A percentile compares a stretch with the other conserved stretches of the same genome.
These are phyloP conservation scores for Paspalum vaginatum DNA, from an alignment of 176 grass and related monocot species.

Conservation along the genomic window DNA sequence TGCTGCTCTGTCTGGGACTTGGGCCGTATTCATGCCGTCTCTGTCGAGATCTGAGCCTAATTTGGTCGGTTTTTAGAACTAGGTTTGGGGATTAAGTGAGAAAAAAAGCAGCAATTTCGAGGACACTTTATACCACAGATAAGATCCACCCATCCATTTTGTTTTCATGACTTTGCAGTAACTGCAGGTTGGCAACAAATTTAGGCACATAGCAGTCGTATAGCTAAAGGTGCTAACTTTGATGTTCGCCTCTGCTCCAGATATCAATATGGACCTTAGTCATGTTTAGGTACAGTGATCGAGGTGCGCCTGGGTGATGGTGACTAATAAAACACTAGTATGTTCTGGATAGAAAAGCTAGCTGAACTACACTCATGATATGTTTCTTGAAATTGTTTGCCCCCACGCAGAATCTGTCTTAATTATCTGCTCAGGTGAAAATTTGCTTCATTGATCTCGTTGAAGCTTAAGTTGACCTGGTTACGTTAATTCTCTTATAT, in stretches of 20 bases:
- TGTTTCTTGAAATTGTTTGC: neutral
- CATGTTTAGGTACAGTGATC: neutral
- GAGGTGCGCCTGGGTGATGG: neutral
- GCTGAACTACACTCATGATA: neutral
- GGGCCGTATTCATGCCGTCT: neutral
- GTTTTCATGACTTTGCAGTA: neutral
- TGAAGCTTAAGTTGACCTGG: neutral
- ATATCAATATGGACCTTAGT: neutral
- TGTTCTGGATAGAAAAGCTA: neutral
- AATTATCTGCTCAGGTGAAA: neutral
- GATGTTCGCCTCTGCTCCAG: neutral
- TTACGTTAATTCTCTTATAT: conserved; percentile 5
- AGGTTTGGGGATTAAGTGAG: neutral
- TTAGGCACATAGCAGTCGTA: neutral
- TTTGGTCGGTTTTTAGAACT: conserved; percentile 21
- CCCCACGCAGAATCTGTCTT: neutral
- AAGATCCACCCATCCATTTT: conserved; percentile 3
- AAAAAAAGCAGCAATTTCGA: neutral
- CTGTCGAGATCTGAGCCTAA: conserved; percentile 34
- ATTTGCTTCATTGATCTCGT: neutral
- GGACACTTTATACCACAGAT: neutral
- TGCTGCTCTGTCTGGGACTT: neutral
- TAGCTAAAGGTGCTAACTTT: neutral
- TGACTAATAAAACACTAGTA: neutral
- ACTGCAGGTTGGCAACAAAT: neutral